These are phyloP conservation scores for Macrophomina phaseolina DNA, from an alignment of 2,329 filamentous ascomycete species.

Conservation along the genomic window DNA sequence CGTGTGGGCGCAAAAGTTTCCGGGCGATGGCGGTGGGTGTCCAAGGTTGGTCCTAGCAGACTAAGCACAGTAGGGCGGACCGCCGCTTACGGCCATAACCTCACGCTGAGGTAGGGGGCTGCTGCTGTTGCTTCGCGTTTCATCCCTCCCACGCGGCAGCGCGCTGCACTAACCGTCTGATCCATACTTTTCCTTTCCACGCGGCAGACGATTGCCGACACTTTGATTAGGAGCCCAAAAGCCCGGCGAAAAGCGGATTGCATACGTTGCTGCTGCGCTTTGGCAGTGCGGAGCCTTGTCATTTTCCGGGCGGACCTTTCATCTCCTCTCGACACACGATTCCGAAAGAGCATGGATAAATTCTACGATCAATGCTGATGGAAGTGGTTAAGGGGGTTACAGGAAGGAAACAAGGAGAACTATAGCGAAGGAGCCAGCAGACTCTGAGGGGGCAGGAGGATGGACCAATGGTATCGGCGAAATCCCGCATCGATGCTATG, in stretches of 20 bases:
- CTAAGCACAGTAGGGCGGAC: neutral
- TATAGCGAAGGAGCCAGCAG: neutral
- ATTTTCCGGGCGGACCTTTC: neutral
- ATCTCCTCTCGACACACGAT: too few relatives aligned
- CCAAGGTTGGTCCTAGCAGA: constrained; percentile 7
- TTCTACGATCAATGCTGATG: too few relatives aligned
- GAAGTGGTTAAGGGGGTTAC: neutral
- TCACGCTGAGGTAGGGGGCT: neutral
- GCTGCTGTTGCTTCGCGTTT: constrained; percentile 10
- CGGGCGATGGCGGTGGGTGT: constrained; percentile 1
- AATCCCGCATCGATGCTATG: neutral
- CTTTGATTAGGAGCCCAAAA: neutral
- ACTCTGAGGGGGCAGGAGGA: neutral
- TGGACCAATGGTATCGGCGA: neutral
- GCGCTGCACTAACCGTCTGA: neutral
- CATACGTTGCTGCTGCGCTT: neutral
- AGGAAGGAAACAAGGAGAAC: neutral
- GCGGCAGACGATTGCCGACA: constrained; percentile 21
- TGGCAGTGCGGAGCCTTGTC: neutral
- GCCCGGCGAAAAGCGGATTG: neutral
- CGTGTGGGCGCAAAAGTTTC: constrained; percentile 22
- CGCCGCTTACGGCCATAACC: constrained; percentile 10
- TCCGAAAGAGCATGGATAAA: too few relatives aligned
- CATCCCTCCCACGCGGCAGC: constrained; percentile 14
- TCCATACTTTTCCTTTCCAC: constrained; percentile 1